These are phyloP conservation scores for Dactylellina parvicollis DNA, from an alignment of 2,329 filamentous ascomycete species.

Conservation along the genomic window DNA sequence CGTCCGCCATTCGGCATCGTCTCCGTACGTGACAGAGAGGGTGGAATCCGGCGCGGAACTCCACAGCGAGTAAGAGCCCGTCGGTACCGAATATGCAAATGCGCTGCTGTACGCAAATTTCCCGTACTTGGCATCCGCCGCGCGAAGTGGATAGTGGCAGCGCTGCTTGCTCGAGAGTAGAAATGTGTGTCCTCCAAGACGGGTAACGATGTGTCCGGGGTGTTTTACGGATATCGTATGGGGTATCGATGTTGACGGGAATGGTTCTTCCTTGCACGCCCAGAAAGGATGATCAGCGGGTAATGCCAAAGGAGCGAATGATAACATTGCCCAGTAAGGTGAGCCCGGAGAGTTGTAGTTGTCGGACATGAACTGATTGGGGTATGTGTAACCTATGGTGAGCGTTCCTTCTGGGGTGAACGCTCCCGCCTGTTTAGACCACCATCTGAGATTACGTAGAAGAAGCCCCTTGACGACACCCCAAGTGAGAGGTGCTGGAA, in stretches of 20 bases:
- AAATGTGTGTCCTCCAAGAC: slow-evolving; percentile 78
- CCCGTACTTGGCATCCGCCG: slow-evolving; percentile 83
- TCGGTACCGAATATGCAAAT: slow-evolving; percentile 80
- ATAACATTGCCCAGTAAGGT: slow-evolving; percentile 81
- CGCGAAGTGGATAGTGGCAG: slow-evolving; percentile 84
- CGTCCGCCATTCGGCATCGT: slow-evolving; percentile 81
- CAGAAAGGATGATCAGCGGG: slow-evolving; percentile 78
- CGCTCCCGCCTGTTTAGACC: slow-evolving; percentile 74
- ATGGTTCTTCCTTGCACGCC: slow-evolving; percentile 73
- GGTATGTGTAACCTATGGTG: slow-evolving; percentile 79
- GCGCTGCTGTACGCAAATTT: slow-evolving; percentile 80
- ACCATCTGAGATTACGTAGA: slow-evolving; percentile 79
- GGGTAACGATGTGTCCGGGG: slow-evolving; percentile 77
- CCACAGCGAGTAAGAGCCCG: slow-evolving; percentile 78
- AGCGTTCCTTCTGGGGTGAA: slow-evolving; percentile 79
- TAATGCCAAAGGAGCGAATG: slow-evolving; percentile 78
- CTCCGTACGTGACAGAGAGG: slow-evolving; percentile 79
- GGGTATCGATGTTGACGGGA: slow-evolving; percentile 68
- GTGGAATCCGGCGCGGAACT: slow-evolving; percentile 80
- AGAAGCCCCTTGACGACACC: slow-evolving; percentile 81
- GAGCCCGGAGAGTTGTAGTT: slow-evolving; percentile 82
- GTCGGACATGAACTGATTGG: slow-evolving; percentile 82
- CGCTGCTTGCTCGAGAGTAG: slow-evolving; percentile 79
- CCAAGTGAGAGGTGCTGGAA: slow-evolving; percentile 77
- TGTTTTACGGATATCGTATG: slow-evolving; percentile 71